Evolutionary conservation across 2,329 filamentous ascomycete species (phyloP).

Genomic region (Colletotrichum gloeosporioides): DNA sequence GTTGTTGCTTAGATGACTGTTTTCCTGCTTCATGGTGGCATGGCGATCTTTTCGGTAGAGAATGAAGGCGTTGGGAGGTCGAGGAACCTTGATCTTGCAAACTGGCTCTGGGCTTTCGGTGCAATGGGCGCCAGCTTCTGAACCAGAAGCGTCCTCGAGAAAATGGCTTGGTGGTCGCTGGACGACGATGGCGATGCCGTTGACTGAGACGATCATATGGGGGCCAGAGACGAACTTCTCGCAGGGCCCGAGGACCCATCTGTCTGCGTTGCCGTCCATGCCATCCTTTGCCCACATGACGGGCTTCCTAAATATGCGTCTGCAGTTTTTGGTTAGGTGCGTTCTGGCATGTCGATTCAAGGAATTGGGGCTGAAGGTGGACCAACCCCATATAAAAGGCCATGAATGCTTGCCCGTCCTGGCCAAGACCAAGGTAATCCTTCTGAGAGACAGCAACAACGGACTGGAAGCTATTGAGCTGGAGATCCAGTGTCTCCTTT

Average conservation of each 20-base stretch:
- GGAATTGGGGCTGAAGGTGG: neutral
- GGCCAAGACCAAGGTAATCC: constrained; percentile 5
- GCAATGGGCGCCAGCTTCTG: neutral
- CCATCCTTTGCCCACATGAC: constrained; percentile 21
- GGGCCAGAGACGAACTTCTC: neutral
- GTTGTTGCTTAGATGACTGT: constrained; percentile 30
- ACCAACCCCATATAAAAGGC: constrained; percentile 12
- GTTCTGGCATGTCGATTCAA: neutral
- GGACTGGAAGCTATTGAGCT: constrained; percentile 15
- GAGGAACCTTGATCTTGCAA: constrained; percentile 26
- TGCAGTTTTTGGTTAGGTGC: neutral
- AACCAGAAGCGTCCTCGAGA: neutral
- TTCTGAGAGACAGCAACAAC: constrained; percentile 2
- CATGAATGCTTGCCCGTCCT: constrained; percentile 15
- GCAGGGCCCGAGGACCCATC: constrained; percentile 17
- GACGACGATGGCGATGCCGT: constrained; percentile 10
- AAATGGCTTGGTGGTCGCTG: neutral
- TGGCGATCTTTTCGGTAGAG: constrained; percentile 35
- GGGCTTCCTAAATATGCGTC: neutral
- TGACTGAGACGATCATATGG: constrained; percentile 16
- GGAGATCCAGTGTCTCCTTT: constrained; percentile 8
- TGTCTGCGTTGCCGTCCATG: neutral
- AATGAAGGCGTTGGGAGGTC: constrained; percentile 37
- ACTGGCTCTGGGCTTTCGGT: neutral
- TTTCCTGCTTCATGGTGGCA: constrained; percentile 24